Evolutionary conservation across 2,329 filamentous ascomycete genomes (phyloP), one percentile per base, ranked within the genome.

Genomic region (Aphanoascus verrucosus): DNA sequence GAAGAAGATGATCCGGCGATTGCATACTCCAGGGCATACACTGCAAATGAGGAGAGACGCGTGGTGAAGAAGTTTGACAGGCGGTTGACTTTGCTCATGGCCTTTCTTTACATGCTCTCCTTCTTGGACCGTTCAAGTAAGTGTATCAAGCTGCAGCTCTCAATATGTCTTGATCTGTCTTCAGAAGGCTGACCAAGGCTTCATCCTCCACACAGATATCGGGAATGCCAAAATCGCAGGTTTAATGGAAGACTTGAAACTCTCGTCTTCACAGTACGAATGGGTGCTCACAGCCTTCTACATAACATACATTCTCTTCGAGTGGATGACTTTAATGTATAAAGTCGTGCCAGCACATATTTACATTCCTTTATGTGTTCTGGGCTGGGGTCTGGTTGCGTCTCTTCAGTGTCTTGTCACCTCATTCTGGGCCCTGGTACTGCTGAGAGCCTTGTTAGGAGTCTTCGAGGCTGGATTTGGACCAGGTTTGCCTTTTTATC

Each of bases 101-200:
- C 87, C 9, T 66, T 91, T 55, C 75, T 95, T 11, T 96, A 93
- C 65, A 79, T 94, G 75, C 74, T 95, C 57, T 85, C 83, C 58
- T 95, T 94, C 65, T 70, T 95, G 59, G 89, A 95, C 67, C 78
- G 89, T 59, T 90, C 86, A 15, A 94, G 87, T 89, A 73, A 57
- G 77, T 72, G 3, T 17, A 45, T 6, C 37, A n/a, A 20, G 11
- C 17, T 4, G 14, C 8, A 1, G 7, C 14, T 2, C 17, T 17
- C 34, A 14, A 0, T 9, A 3, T 49, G 12, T 28, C 17, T 49
- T 14, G 5, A 15, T 35, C 31, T 15, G 31, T 53, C 41, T 28
- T 19, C 28, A 17, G 19, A 43, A 38, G 40, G 31, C 51, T 34
- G 31, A 45, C 34, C 37, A 46, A 32, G 23, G 15, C 14, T 44